Conservation (phyloP, 2,329 filamentous ascomycete genomes). For the Bipolaris victoriae region DNA sequence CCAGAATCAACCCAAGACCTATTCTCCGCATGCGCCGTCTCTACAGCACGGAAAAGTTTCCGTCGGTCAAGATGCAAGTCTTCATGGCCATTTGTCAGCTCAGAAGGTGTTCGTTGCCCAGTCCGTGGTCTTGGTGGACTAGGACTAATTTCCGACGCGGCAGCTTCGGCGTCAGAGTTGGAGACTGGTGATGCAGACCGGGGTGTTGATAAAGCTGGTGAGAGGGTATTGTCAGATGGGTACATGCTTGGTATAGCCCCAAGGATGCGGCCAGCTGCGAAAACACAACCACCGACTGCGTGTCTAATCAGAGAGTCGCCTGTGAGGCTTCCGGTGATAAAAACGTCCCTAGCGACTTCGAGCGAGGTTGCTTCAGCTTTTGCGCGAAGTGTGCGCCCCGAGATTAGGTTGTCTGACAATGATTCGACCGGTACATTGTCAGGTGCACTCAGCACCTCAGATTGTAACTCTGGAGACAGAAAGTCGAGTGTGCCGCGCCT, state of each 20-base stretch:
- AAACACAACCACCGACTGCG: conserved; percentile 64
- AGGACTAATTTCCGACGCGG: conserved; percentile 5
- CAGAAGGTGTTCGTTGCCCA: conserved; percentile 24
- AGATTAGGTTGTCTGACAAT: conserved; percentile 48
- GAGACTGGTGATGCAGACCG: conserved; percentile 31
- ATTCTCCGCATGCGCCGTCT: conserved; percentile 40
- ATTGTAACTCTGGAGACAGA: conserved; percentile 54
- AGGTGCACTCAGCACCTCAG: conserved; percentile 53
- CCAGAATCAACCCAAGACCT: conserved; percentile 41
- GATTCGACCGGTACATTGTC: conserved; percentile 3
- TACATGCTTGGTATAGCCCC: conserved; percentile 32
- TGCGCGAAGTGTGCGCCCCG: conserved; percentile 60
- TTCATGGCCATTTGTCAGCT: conserved; percentile 46
- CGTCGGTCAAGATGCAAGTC: conserved; percentile 48
- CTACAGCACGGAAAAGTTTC: conserved; percentile 37
- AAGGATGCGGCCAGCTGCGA: conserved; percentile 60
- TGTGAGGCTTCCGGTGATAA: conserved; percentile 64
- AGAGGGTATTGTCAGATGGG: conserved; percentile 16
- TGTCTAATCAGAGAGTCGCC: conserved; percentile 67
- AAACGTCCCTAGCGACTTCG: conserved; percentile 60
- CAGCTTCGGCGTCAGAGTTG: conserved; percentile 23
- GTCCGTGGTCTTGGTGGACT: conserved; percentile 14
- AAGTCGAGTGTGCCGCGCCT: conserved; percentile 62
- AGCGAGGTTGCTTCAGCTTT: conserved; percentile 57
- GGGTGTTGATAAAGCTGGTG: conserved; percentile 25